phyloP scores from a whole-genome alignment of 2,329 filamentous ascomycete genomes.

The Fusarium heterosporum region DNA sequence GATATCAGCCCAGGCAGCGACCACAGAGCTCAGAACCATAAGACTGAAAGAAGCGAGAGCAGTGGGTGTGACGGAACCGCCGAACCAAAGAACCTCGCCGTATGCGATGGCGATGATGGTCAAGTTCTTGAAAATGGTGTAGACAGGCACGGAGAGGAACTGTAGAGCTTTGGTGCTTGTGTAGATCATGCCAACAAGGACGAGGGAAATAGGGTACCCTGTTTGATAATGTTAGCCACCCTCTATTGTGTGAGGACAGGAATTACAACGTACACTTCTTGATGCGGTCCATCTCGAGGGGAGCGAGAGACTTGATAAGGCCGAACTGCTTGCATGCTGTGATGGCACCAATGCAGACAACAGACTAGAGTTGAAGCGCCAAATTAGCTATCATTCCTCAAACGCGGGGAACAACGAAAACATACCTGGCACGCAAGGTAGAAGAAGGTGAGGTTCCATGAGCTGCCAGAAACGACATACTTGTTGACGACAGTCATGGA shows the following conservation, averaged over 20 bases:
- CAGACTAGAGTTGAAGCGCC: conserved; percentile 67
- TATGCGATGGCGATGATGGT: conserved; percentile 99
- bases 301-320: conserved; percentile 82
- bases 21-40: conserved; percentile 94
- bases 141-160: conserved; percentile 96
- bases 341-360: conserved; percentile 90
- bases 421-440: conserved; percentile 91
- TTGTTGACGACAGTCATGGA: conserved; percentile 99
- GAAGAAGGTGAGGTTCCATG: conserved; percentile 97
- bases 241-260: background rate
- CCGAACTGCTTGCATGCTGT: conserved; percentile 82
- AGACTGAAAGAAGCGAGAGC: conserved; percentile 92
- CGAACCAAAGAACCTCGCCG: conserved; percentile 98
- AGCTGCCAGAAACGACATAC: conserved; percentile 90
- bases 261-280: conserved; percentile 78
- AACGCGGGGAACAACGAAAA: conserved; percentile 10
- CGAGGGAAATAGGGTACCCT: conserved; percentile 97
- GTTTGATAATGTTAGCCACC: conserved; percentile 11
- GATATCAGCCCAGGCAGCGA: conserved; percentile 98
- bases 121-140: conserved; percentile 99
- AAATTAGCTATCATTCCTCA: conserved; percentile 3
- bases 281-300: conserved; percentile 88
- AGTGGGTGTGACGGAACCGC: conserved; percentile 87
- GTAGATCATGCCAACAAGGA: conserved; percentile 99
- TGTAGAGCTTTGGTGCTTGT: conserved; percentile 95